These are phyloP conservation scores for Arachnopeziza araneosa DNA, from an alignment of 2,329 filamentous ascomycete genomes.

Conservation along the genomic window DNA sequence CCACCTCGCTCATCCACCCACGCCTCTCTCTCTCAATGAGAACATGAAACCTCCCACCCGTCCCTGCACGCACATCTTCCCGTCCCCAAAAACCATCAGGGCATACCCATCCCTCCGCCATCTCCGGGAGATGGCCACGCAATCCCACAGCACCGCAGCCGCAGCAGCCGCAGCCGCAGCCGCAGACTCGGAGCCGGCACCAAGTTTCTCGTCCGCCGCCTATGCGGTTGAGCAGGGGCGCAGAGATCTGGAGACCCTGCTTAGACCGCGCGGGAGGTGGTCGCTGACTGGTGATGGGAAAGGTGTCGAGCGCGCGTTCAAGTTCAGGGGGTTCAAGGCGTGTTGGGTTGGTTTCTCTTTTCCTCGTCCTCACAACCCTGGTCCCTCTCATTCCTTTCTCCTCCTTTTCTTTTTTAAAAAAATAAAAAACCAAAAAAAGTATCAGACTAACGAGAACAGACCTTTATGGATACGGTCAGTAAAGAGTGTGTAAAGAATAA, in stretches of 20 bases:
- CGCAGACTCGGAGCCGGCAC: neutral
- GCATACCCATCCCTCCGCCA: too few species aligned
- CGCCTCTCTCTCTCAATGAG: too few species aligned
- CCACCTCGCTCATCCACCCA: too few species aligned
- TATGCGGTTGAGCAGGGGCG: slow-evolving; percentile 11
- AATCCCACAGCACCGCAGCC: too few species aligned
- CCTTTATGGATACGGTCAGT: slow-evolving; percentile 70
- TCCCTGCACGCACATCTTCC: too few species aligned
- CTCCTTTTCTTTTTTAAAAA: neutral
- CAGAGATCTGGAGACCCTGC: slow-evolving; percentile 13
- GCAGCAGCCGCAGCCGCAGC: too few species aligned
- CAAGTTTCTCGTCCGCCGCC: slow-evolving; percentile 14
- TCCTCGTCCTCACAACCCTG: too few species aligned
- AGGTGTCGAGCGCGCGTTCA: slow-evolving; percentile 54
- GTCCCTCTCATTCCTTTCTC: neutral
- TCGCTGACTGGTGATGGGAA: slow-evolving; percentile 43
- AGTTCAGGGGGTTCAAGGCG: slow-evolving; percentile 60
- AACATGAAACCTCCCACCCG: too few species aligned
- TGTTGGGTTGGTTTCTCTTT: slow-evolving; percentile 49
- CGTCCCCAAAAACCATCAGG: too few species aligned
- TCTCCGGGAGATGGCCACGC: too few species aligned
- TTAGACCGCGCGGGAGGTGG: slow-evolving; percentile 39
- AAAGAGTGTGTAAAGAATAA: slow-evolving; percentile 61
- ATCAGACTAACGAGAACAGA: slow-evolving; percentile 41
- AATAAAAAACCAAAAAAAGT: neutral